Evolutionary conservation across 345 rosid genomes (phyloP).

Genomic region (Salix udensis): DNA sequence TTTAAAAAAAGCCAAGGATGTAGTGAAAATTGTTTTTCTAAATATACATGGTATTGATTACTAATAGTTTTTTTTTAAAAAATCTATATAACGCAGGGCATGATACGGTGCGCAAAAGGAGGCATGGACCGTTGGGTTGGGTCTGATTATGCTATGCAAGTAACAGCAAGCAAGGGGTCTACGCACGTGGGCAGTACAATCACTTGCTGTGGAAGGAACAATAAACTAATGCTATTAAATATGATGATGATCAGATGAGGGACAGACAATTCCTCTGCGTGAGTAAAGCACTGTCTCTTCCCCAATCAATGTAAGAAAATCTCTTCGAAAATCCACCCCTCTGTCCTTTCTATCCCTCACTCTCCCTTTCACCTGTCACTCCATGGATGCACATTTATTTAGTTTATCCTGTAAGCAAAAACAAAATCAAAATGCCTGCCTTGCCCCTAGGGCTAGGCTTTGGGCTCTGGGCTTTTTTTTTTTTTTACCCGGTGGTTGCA

Average conservation of each 20-base stretch:
- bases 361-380: conserved; percentile 2
- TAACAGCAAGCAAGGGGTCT: conserved; percentile 37
- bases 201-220: conserved; percentile 16
- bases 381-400: conserved; percentile 13
- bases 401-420: conserved; percentile 11
- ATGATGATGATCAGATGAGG: not conserved
- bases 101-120: not conserved
- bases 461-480: too few species aligned
- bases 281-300: conserved; percentile 22
- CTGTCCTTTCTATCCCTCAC: conserved; percentile 2
- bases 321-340: conserved; percentile 34
- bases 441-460: not conserved
- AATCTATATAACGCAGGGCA: too few species aligned
- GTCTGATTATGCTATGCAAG: conserved; percentile 29
- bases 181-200: conserved; percentile 45
- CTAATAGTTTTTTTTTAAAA: too few species aligned
- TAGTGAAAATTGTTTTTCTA: too few species aligned
- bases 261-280: conserved; percentile 26
- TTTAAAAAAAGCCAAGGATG: too few species aligned
- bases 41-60: not conserved
- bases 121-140: conserved; percentile 45
- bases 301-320: conserved; percentile 31
- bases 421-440: not conserved
- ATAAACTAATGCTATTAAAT: too few species aligned
- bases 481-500: not conserved